A percentile compares a stretch with the other conserved stretches of the same genome.
These are phyloP conservation scores for Rosa hybrid DNA, from an alignment of 331 rosid species.

Conservation along the genomic window DNA sequence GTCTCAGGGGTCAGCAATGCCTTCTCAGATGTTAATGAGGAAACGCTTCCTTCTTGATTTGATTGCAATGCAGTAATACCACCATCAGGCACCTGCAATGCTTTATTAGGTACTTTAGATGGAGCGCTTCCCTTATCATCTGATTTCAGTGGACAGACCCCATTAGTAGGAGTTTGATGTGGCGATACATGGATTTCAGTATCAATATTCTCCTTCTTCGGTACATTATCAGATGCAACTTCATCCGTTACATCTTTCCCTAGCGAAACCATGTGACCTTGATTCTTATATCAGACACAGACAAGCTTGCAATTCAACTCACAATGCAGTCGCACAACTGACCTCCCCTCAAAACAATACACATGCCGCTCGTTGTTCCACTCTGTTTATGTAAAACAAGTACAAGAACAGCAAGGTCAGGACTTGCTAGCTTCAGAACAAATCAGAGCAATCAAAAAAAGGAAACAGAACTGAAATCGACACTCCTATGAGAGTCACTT, in stretches of 20 bases:
- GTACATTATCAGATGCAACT: constrained; percentile 50
- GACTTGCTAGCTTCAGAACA: neutral
- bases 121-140: constrained; percentile 35
- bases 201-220: constrained; percentile 39
- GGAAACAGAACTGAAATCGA: neutral
- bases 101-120: constrained; percentile 28
- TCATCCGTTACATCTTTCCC: constrained; percentile 49
- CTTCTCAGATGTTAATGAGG: constrained; percentile 39
- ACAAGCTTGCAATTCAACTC: constrained; percentile 33
- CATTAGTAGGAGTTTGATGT: constrained; percentile 33
- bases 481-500: neutral
- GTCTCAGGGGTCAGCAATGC: constrained; percentile 42
- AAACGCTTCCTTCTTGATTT: constrained; percentile 47
- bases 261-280: constrained; percentile 67
- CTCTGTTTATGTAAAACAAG: constrained; percentile 15
- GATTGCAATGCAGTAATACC: constrained; percentile 35
- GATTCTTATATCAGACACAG: constrained; percentile 33
- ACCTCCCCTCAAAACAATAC: constrained; percentile 24
- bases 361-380: constrained; percentile 22
- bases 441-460: neutral
- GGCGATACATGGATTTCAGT: constrained; percentile 34
- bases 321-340: constrained; percentile 31
- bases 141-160: constrained; percentile 28
- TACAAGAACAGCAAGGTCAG: neutral
- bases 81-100: constrained; percentile 37